phyloP scores from a whole-genome alignment of 1,284 basidiomycete species.

The Fomitopsis pinicola region DNA sequence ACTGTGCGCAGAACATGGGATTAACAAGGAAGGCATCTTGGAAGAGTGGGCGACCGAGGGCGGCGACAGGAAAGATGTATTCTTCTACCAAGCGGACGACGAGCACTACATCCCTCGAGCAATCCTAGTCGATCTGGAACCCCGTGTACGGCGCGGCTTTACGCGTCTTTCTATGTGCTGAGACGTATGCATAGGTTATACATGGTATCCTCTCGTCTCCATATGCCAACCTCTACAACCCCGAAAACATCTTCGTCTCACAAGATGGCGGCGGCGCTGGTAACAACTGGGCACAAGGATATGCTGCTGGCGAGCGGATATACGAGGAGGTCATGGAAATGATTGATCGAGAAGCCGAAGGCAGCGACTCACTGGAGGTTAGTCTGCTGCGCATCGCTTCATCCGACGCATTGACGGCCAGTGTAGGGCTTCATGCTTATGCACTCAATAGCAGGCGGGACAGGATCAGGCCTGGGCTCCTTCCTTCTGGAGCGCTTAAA shows the following conservation, averaged over 20 bases:
- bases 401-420: background rate
- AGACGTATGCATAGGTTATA: constrained; percentile 67
- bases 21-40: constrained; percentile 88
- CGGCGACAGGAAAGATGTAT: constrained; percentile 97
- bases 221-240: constrained; percentile 94
- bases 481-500: constrained; percentile 95
- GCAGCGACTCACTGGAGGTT: constrained; percentile 96
- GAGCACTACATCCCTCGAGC: constrained; percentile 98
- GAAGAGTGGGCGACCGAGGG: constrained; percentile 95
- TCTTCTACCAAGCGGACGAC: constrained; percentile 99
- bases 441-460: constrained; percentile 98
- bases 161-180: background rate
- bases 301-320: constrained; percentile 83
- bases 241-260: constrained; percentile 95
- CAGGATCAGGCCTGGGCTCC: constrained; percentile 96
- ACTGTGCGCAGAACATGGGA: constrained; percentile 94
- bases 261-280: constrained; percentile 97
- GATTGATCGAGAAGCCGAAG: constrained; percentile 98
- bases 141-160: constrained; percentile 63
- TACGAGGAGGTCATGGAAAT: constrained; percentile 99
- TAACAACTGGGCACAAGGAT: constrained; percentile 98
- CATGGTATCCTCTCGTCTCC: constrained; percentile 92
- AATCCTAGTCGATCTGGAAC: constrained; percentile 97
- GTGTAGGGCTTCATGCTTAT: constrained; percentile 95
- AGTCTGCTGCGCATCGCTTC: constrained; percentile 13